These are phyloP conservation scores for Capronia americana DNA, from an alignment of 2,329 filamentous ascomycete species.

Conservation along the genomic window DNA sequence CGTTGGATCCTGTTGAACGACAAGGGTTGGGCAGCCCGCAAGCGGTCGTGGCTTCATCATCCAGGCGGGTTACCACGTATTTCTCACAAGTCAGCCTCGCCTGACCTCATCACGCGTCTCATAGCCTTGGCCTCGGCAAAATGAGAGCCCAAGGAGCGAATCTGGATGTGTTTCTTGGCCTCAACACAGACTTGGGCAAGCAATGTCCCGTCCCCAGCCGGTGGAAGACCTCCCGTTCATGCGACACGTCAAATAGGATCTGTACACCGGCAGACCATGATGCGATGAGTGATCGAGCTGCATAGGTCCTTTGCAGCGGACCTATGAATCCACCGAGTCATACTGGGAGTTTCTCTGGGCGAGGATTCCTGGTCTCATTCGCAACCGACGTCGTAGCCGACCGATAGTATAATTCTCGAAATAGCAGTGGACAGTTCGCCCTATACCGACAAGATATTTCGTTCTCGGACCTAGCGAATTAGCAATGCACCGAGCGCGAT, in stretches of 20 bases:
- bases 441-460: background rate
- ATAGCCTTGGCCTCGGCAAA: background rate
- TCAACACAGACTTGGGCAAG: background rate
- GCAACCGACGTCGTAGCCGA: no score
- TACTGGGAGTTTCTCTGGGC: background rate
- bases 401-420: background rate
- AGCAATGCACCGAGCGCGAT: background rate
- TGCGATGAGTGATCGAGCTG: background rate
- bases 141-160: background rate
- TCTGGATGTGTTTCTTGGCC: background rate
- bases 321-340: background rate
- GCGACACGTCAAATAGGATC: no score
- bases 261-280: background rate
- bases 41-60: background rate
- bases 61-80: background rate
- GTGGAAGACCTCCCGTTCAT: background rate
- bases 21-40: background rate
- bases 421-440: background rate
- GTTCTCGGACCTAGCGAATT: background rate
- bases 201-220: background rate
- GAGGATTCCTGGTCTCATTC: background rate
- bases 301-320: background rate
- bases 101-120: background rate
- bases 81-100: background rate
- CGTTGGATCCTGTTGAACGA: background rate